These are phyloP conservation scores for Piloderma croceum DNA, from an alignment of 768 basidiomycete genomes.

Conservation along the genomic window DNA sequence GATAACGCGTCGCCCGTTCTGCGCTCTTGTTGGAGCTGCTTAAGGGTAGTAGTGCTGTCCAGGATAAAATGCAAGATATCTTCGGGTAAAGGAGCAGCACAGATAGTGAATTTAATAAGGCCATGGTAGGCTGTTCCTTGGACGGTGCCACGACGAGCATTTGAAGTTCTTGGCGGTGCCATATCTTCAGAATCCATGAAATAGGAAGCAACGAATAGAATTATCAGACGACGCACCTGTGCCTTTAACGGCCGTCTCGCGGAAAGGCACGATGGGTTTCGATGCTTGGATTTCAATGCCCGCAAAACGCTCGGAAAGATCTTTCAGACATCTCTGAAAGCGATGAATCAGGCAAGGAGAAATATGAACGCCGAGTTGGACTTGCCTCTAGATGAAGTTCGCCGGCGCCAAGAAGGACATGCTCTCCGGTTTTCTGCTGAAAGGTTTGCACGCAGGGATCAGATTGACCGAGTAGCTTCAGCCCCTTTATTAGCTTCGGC, in stretches of 20 bases:
- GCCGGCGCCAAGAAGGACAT: conserved; percentile 93
- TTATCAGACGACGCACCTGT: conserved; percentile 41
- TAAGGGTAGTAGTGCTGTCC: conserved; percentile 61
- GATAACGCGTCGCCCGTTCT: conserved; percentile 24
- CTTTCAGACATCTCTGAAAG: conserved; percentile 85
- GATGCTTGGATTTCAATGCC: conserved; percentile 89
- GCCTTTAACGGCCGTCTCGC: conserved; percentile 86
- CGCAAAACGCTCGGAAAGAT: conserved; percentile 93
- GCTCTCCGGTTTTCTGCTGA: conserved; percentile 95
- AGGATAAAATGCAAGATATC: conserved; percentile 69
- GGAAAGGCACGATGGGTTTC: conserved; percentile 94
- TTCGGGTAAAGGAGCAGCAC: conserved; percentile 77
- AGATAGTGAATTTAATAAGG: conserved; percentile 75
- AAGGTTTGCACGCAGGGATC: conserved; percentile 98
- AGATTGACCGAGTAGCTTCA: conserved; percentile 86
- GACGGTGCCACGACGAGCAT: conserved; percentile 72
- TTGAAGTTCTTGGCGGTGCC: conserved; percentile 72
- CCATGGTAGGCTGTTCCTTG: conserved; percentile 61
- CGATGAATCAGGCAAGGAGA: background rate
- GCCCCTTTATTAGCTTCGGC: conserved; percentile 79
- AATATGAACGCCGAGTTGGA: background rate
- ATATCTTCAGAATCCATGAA: conserved; percentile 53
- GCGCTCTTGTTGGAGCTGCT: conserved; percentile 51
- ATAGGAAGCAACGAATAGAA: background rate
- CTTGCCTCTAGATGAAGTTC: conserved; percentile 91